These are phyloP conservation scores for Tephrocybe sp. DNA, from an alignment of 768 basidiomycete genomes.

Conservation along the genomic window DNA sequence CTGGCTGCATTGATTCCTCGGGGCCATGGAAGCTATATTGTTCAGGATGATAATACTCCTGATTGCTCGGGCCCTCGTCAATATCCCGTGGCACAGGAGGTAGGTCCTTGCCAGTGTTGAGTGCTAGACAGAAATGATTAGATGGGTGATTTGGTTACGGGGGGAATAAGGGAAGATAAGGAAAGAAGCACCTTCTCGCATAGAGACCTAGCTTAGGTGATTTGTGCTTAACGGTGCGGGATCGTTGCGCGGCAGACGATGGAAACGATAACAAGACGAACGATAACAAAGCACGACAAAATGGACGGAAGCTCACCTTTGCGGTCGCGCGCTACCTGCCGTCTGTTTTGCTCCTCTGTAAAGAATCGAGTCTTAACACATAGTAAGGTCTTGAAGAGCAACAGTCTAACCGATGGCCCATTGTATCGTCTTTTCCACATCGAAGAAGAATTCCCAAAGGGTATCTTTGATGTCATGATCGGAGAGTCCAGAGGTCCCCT, in stretches of 20 bases:
- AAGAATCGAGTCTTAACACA: constrained; percentile 9
- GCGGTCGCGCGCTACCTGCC: constrained; percentile 62
- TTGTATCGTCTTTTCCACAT: constrained; percentile 70
- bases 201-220: constrained; percentile 27
- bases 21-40: constrained; percentile 18
- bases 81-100: constrained; percentile 19
- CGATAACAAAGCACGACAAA: too few species aligned
- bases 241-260: constrained; percentile 15
- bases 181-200: constrained; percentile 62
- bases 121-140: constrained; percentile 12
- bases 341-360: constrained; percentile 68
- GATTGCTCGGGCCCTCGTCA: constrained; percentile 15
- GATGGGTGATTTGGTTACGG: constrained; percentile 5
- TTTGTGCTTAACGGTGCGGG: constrained; percentile 6
- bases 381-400: constrained; percentile 2
- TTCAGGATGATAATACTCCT: constrained; percentile 21
- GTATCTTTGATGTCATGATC: constrained; percentile 74
- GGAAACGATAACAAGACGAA: constrained; percentile 21
- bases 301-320: constrained; percentile 69
- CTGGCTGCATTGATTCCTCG: constrained; percentile 23
- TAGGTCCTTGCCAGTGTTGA: constrained; percentile 15
- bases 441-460: constrained; percentile 88
- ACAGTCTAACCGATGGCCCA: constrained; percentile 69
- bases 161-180: constrained; percentile 15
- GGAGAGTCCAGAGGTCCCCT: constrained; percentile 61